These are phyloP conservation scores for Urtica urens DNA, from an alignment of 306 rosid genomes.

Conservation along the genomic window DNA sequence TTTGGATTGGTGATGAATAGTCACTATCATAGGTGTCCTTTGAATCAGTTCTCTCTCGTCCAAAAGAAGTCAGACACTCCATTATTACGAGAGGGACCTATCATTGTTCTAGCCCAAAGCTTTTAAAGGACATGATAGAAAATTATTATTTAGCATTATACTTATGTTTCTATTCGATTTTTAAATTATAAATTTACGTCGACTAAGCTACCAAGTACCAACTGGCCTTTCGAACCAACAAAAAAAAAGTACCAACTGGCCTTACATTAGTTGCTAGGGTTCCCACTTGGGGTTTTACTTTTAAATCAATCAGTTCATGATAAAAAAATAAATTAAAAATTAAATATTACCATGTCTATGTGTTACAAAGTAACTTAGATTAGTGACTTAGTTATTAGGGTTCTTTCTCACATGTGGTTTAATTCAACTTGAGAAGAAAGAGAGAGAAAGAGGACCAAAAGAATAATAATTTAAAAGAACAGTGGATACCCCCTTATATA, in stretches of 20 bases:
- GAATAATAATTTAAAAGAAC: no score
- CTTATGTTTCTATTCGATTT: no score
- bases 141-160: background rate
- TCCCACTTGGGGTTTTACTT: constrained; percentile 8
- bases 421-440: background rate
- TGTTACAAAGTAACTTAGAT: background rate
- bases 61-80: constrained; percentile 89
- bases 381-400: background rate
- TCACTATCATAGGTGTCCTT: constrained; percentile 79
- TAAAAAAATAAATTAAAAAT: background rate
- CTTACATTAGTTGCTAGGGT: background rate
- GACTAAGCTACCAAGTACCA: background rate
- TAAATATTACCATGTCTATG: background rate
- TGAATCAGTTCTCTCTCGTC: constrained; percentile 79
- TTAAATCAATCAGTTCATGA: constrained; percentile 6
- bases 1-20: constrained; percentile 59
- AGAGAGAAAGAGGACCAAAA: background rate
- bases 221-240: no score
- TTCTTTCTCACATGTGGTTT: no score
- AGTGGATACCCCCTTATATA: no score
- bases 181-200: background rate
- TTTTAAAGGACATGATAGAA: constrained; percentile 12
- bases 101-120: constrained; percentile 40
- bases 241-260: background rate
- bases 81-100: constrained; percentile 79